Evolutionary conservation across 2,329 filamentous ascomycete genomes (phyloP).

Genomic region (Anthostomella pinea): DNA sequence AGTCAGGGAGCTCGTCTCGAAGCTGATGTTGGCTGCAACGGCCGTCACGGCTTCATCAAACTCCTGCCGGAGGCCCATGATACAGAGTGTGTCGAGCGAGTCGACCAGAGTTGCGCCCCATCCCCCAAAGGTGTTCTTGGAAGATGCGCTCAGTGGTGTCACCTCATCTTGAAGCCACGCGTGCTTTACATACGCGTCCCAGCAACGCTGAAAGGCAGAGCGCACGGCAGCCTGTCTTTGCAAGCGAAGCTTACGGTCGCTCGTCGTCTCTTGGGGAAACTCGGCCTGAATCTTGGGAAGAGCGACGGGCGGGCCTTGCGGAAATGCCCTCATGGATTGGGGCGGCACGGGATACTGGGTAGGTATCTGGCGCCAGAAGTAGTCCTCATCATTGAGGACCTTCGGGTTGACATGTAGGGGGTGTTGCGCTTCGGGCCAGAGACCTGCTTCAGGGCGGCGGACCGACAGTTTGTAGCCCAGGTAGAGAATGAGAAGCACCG

Average conservation of each 20-base stretch:
- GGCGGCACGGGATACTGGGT: not conserved
- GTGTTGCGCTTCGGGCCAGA: too few species aligned
- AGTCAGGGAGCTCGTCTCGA: slow-evolving; percentile 31
- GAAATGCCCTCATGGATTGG: slow-evolving; percentile 9
- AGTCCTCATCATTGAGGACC: too few species aligned
- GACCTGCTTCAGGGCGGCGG: too few species aligned
- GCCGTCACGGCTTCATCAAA: slow-evolving; percentile 43
- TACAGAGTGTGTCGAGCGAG: slow-evolving; percentile 32
- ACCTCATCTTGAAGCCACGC: slow-evolving; percentile 44
- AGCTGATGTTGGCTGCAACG: slow-evolving; percentile 41
- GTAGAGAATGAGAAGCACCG: too few species aligned
- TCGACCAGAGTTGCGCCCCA: slow-evolving; percentile 50
- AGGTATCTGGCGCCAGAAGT: slow-evolving; percentile 2
- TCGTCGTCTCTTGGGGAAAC: slow-evolving; percentile 16
- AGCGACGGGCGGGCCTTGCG: slow-evolving; percentile 16
- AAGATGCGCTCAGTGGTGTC: slow-evolving; percentile 37
- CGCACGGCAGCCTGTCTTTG: slow-evolving; percentile 19
- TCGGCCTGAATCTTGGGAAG: slow-evolving; percentile 22
- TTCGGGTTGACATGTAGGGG: too few species aligned
- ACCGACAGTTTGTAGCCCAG: too few species aligned
- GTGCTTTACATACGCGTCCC: slow-evolving; percentile 40
- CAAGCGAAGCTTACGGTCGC: slow-evolving; percentile 15
- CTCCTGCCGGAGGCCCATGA: slow-evolving; percentile 46
- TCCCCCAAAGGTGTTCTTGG: slow-evolving; percentile 39
- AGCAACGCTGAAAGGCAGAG: slow-evolving; percentile 21